Evolutionary conservation across 371 early-diverging fungal genomes (phyloP).

Genomic region (Blyttiomyces sp.): DNA sequence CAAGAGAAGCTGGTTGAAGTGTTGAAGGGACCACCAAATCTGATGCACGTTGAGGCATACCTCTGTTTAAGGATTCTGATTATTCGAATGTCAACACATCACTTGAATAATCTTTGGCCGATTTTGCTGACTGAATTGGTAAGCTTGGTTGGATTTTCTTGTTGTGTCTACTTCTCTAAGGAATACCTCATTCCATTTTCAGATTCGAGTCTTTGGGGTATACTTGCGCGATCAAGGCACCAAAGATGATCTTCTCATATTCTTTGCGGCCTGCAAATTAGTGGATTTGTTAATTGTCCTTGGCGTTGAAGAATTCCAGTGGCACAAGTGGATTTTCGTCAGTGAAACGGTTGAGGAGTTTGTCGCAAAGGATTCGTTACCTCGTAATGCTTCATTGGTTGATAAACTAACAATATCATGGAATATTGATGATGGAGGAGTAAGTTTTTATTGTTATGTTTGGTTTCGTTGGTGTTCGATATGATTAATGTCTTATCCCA

Average conservation of each 20-base stretch:
- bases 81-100: slow-evolving; percentile 72
- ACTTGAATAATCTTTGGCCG: slow-evolving; percentile 86
- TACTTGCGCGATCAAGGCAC: slow-evolving; percentile 15
- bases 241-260: slow-evolving; percentile 66
- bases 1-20: slow-evolving; percentile 89
- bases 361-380: slow-evolving; percentile 37
- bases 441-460: neutral
- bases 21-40: slow-evolving; percentile 65
- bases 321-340: slow-evolving; percentile 93
- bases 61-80: slow-evolving; percentile 78
- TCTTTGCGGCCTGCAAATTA: slow-evolving; percentile 84
- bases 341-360: slow-evolving; percentile 72
- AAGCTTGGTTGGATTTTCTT: neutral
- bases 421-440: neutral
- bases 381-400: slow-evolving; percentile 53
- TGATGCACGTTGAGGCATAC: slow-evolving; percentile 80
- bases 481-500: neutral
- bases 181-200: neutral
- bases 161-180: neutral
- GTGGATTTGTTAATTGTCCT: slow-evolving; percentile 77
- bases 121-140: slow-evolving; percentile 84
- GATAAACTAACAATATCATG: slow-evolving; percentile 46
- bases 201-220: slow-evolving; percentile 28
- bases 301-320: slow-evolving; percentile 77
- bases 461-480: neutral